A percentile compares a stretch with the other conserved stretches of the same genome.
phyloP scores from a whole-genome alignment of 495 filamentous ascomycete genomes.

The Penicillium steckii region DNA sequence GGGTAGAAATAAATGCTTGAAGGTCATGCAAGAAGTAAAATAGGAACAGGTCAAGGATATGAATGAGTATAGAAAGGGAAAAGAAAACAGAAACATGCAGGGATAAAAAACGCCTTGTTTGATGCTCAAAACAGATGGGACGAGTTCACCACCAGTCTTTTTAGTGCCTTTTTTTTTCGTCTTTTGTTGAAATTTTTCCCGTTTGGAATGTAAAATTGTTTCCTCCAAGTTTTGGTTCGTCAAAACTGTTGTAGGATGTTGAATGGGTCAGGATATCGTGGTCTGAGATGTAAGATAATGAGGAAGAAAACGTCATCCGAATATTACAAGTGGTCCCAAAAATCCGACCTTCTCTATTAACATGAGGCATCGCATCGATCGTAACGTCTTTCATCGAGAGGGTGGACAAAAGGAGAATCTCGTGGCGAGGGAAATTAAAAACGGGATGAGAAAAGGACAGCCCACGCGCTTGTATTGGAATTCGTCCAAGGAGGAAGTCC shows the following conservation, averaged over 20 bases:
- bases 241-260: not conserved
- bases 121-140: conserved; percentile 22
- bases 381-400: conserved; percentile 43
- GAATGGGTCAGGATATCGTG: conserved; percentile 8
- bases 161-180: conserved; percentile 13
- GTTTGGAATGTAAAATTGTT: not conserved
- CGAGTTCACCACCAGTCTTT: conserved; percentile 16
- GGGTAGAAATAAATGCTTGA: not conserved
- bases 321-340: conserved; percentile 30
- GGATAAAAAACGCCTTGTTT: conserved; percentile 23
- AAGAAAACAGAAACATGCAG: conserved; percentile 15
- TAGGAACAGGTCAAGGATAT: conserved; percentile 9
- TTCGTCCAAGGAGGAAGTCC: conserved; percentile 12
- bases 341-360: conserved; percentile 45
- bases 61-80: conserved; percentile 17
- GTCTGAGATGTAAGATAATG: conserved; percentile 12
- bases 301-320: conserved; percentile 23
- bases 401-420: conserved; percentile 16
- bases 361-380: conserved; percentile 49
- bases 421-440: conserved; percentile 35
- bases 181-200: conserved; percentile 7
- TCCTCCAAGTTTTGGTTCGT: not conserved
- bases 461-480: not conserved
- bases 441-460: not conserved
- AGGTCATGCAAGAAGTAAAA: conserved; percentile 9